Conservation (phyloP, 1,284 basidiomycete species). For the Ganoderma lingzhi region DNA sequence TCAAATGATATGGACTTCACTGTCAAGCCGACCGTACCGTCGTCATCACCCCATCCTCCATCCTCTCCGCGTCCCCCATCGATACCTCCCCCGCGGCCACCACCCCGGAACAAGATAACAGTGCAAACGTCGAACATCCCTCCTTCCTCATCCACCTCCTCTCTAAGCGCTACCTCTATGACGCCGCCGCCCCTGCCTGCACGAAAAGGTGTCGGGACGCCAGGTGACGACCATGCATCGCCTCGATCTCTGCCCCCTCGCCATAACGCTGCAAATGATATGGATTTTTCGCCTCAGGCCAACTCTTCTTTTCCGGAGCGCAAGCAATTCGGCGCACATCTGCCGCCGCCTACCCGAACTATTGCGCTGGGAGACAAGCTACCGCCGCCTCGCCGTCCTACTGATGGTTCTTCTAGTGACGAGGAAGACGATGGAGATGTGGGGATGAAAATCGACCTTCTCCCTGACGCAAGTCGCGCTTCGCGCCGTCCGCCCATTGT, state of each 20-base stretch:
- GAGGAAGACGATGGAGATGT: conserved; percentile 40
- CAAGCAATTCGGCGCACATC: conserved; percentile 55
- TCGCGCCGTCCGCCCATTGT: conserved; percentile 78
- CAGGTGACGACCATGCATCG: conserved; percentile 30
- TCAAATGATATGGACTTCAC: conserved; percentile 33
- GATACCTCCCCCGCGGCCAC: conserved; percentile 39
- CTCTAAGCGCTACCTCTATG: conserved; percentile 24
- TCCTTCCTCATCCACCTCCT: conserved; percentile 23
- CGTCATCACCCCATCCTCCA: conserved; percentile 24
- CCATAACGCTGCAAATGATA: conserved; percentile 30
- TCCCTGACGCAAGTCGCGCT: conserved; percentile 85
- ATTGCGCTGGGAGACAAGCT: conserved; percentile 75
- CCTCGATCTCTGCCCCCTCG: conserved; percentile 28
- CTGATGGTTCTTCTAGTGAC: conserved; percentile 59
- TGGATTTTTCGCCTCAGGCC: conserved; percentile 18
- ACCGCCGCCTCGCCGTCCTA: conserved; percentile 59
- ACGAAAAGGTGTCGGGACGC: conserved; percentile 32
- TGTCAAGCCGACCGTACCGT: conserved; percentile 18
- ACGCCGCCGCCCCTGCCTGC: conserved; percentile 44
- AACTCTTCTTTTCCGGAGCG: conserved; percentile 45
- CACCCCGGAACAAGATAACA: conserved; percentile 38
- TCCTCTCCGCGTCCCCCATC: conserved; percentile 29
- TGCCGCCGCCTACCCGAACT: conserved; percentile 76
- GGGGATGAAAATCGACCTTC: conserved; percentile 58
- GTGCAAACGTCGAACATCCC: conserved; percentile 24